Base-by-base conservation (phyloP, 208 protist genomes). In the Wallacemonas sp. region DNA sequence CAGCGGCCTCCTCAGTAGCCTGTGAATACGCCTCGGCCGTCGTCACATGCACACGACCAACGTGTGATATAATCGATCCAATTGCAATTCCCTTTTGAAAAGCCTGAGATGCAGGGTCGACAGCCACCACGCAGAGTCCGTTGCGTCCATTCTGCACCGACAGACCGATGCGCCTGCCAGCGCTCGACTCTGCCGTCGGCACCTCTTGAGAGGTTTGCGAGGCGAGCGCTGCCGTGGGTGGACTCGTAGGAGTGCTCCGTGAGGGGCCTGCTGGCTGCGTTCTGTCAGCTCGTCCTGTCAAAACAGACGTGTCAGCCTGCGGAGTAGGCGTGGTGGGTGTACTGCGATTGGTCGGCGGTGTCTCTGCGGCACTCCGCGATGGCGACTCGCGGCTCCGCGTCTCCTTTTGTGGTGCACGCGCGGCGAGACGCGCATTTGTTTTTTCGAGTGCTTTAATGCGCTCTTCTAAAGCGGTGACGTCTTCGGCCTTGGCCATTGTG, bases 51-150 rank as follows among this genome's bases (percentile, higher is more conserved):
- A 71, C 72, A 24, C 58, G 62, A 2, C 74, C 78, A 1, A 86
- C 76, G 45, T 85, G 80, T 28, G 80, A 86, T 21, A 91, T 75
- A 60, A 91, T 75, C 26, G 58, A 70, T 15, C 80, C 80, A 14
- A 55, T 51, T 8, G 44, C 19, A 12, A 91, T 59, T 4, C 62
- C 56, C 9, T 58, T 61, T n/a, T 47, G 30, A 9, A 54, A 63
- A 3, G 78, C 77, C 9, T 26, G 26, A 0, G 80, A 91, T 36
- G 61, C 66, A 17, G 69, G 47, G 17, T 15, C 33, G 31, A 87
- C 77, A 2, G 27, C 11, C 15, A 36, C 34, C 9, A 91, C 66
- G 49, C 77, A 69, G 12, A 91, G 51, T 22, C 84, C 80, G n/a
- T 84, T 74, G 54, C 63, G 70, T 0, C 36, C 66, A 3, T 47